Percentiles rank a stretch among this genome's conserved stretches.
Conservation (phyloP, 164 flowering plant species). For the Taxillus chinensis region DNA sequence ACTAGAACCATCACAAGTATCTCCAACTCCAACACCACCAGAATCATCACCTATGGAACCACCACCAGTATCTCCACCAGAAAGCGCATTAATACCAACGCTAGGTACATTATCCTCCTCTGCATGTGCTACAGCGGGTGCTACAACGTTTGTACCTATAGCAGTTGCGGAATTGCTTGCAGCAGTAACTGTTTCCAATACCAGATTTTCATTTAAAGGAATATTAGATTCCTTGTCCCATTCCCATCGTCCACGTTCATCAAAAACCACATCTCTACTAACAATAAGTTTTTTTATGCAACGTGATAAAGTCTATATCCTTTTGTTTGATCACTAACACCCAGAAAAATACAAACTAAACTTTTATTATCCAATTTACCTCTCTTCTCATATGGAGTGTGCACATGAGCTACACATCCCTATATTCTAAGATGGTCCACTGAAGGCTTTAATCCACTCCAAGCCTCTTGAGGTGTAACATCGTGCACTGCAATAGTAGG, state of each 20-base stretch:
- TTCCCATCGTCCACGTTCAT: background rate
- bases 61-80: too few relatives aligned
- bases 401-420: background rate
- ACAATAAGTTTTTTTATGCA: background rate
- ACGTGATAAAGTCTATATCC: background rate
- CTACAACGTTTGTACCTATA: background rate
- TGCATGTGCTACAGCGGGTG: too few relatives aligned
- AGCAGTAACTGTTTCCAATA: background rate
- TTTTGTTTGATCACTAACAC: background rate
- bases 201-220: background rate
- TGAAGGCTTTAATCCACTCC: background rate
- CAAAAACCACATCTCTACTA: background rate
- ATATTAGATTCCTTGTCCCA: background rate
- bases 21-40: too few relatives aligned
- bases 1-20: too few relatives aligned
- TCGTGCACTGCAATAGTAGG: background rate
- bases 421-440: background rate
- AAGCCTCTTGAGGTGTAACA: background rate
- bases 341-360: background rate
- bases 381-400: background rate
- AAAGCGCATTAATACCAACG: too few relatives aligned
- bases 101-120: too few relatives aligned
- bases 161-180: too few relatives aligned
- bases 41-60: too few relatives aligned
- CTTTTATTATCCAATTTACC: background rate